These are phyloP conservation scores for Teratosphaeria pseudoeucalypti DNA, from an alignment of 2,329 filamentous ascomycete species.

Conservation along the genomic window DNA sequence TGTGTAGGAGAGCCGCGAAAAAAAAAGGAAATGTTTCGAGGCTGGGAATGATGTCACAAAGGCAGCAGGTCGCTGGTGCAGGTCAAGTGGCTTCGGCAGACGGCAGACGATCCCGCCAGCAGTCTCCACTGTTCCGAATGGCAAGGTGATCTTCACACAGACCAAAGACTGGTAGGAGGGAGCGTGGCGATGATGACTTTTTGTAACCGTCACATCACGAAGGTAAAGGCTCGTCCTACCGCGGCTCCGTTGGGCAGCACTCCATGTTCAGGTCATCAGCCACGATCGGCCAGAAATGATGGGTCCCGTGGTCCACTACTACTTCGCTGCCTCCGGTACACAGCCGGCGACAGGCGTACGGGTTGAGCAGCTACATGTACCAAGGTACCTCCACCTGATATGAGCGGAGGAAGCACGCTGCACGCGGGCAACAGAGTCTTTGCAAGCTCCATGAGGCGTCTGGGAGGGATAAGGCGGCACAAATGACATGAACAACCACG, in stretches of 20 bases:
- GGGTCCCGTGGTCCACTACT: background rate
- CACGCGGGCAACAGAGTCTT: background rate
- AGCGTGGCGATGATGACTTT: background rate
- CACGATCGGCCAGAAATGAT: background rate
- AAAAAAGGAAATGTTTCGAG: background rate
- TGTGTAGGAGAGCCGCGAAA: background rate
- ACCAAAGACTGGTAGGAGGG: background rate
- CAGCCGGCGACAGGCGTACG: background rate
- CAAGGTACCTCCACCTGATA: no score
- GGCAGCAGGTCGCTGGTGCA: background rate
- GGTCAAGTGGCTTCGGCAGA: background rate
- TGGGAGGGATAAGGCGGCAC: background rate
- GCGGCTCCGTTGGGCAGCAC: background rate
- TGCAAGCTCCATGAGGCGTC: background rate
- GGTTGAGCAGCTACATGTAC: no score
- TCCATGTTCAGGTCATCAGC: background rate
- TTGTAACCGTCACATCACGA: background rate
- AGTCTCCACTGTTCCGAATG: background rate
- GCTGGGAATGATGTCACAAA: background rate
- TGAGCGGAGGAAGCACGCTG: no score
- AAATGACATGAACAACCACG: background rate
- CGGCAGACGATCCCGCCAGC: background rate
- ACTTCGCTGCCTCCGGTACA: background rate
- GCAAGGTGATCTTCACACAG: background rate
- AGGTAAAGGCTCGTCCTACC: background rate